A percentile compares a stretch with the other conserved stretches of the same genome.
phyloP scores from a whole-genome alignment of 208 protist species.

The Acanthamoeba triangularis region DNA sequence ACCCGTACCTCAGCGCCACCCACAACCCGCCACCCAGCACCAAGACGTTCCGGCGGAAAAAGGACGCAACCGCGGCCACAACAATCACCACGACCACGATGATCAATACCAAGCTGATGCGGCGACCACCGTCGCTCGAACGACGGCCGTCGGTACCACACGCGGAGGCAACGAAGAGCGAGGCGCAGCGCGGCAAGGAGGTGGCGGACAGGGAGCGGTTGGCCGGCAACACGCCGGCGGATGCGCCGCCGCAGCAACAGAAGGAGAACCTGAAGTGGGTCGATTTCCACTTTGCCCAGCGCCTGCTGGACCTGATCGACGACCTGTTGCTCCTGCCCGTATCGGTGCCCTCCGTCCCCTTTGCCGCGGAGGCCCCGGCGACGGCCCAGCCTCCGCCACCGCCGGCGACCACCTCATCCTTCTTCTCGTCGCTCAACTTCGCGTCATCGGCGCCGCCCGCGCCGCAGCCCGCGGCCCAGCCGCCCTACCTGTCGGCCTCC shows the following conservation, averaged over 20 bases:
- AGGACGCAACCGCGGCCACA: not conserved
- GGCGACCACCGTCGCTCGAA: not conserved
- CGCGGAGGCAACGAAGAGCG: not conserved
- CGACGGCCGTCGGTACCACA: not conserved
- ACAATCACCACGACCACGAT: not conserved
- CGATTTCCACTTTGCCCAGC: slow-evolving; percentile 59
- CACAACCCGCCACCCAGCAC: not conserved
- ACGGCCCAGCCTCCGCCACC: not conserved
- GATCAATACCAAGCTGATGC: not conserved
- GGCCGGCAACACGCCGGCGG: not conserved
- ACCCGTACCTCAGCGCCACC: slow-evolving; percentile 8
- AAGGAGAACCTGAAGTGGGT: slow-evolving; percentile 51
- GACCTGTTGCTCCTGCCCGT: slow-evolving; percentile 60
- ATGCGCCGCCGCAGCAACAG: not conserved
- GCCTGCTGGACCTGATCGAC: slow-evolving; percentile 66
- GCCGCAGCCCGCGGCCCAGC: not conserved
- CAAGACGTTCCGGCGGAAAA: not conserved
- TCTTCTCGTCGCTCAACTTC: slow-evolving; percentile 54
- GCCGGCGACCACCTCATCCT: not conserved
- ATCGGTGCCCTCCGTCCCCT: not conserved
- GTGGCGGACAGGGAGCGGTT: not conserved
- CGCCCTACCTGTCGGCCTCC: not conserved
- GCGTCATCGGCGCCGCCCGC: not conserved
- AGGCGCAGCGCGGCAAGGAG: not conserved
- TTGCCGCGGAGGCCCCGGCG: not conserved